Percentiles rank a stretch among this genome's conserved stretches.
Conservation (phyloP, 2,329 filamentous ascomycete genomes). For the Aspergillus neoniger region DNA sequence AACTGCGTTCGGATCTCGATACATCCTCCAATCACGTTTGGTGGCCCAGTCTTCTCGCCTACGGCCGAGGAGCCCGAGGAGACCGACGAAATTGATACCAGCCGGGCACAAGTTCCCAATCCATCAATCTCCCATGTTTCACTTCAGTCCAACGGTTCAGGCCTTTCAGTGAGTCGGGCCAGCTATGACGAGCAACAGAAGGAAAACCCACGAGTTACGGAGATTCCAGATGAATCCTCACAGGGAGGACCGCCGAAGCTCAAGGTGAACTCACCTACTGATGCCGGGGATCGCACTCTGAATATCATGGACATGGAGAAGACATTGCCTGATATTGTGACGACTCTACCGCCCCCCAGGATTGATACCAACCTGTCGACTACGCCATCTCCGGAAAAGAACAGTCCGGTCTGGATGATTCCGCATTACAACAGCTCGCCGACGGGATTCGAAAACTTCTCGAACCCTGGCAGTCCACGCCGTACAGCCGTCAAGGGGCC, state of each 20-base stretch:
- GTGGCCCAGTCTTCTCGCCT: slow-evolving; percentile 35
- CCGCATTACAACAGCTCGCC: slow-evolving; percentile 26
- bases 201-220: slow-evolving; percentile 12
- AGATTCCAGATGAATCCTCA: slow-evolving; percentile 8
- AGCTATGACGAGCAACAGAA: slow-evolving; percentile 17
- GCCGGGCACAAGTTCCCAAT: slow-evolving; percentile 25
- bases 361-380: slow-evolving; percentile 24
- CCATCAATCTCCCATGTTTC: slow-evolving; percentile 19
- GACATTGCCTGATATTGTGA: slow-evolving; percentile 28
- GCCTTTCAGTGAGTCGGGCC: slow-evolving; percentile 19
- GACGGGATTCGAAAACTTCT: slow-evolving; percentile 26
- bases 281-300: slow-evolving; percentile 16
- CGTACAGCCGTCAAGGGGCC: slow-evolving; percentile 37
- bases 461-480: slow-evolving; percentile 32
- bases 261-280: slow-evolving; percentile 22
- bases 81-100: slow-evolving; percentile 30
- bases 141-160: slow-evolving; percentile 19
- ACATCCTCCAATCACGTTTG: slow-evolving; percentile 38
- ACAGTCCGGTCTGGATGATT: slow-evolving; percentile 28
- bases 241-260: slow-evolving; percentile 31
- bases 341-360: slow-evolving; percentile 25
- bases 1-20: slow-evolving; percentile 48
- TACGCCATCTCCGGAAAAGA: slow-evolving; percentile 35
- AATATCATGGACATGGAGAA: slow-evolving; percentile 22
- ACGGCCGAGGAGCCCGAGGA: slow-evolving; percentile 42